Percentiles rank a stretch among this genome's conserved stretches.
phyloP scores from a whole-genome alignment of 2,329 filamentous ascomycete species.

The Hirsutella minnesotensis region DNA sequence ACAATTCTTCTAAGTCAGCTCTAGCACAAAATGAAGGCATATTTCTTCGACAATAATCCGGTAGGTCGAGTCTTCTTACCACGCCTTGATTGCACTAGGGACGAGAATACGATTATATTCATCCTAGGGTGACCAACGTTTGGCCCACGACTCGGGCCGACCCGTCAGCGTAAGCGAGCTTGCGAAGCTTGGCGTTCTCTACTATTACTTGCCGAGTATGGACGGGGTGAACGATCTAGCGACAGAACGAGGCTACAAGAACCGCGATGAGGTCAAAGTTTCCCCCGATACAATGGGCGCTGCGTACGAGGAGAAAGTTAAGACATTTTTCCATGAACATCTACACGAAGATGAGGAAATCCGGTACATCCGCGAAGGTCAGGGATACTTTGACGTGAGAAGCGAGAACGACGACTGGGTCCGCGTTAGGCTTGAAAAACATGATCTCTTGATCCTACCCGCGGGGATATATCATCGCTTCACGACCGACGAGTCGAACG shows the following conservation, averaged over 20 bases:
- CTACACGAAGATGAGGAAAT: constrained; percentile 98
- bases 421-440: constrained; percentile 69
- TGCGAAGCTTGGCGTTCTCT: constrained; percentile 64
- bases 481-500: constrained; percentile 84
- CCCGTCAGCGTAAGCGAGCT: constrained; percentile 55
- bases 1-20: no score
- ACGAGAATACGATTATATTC: neutral
- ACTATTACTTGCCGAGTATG: constrained; percentile 55
- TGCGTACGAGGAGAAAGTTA: constrained; percentile 86
- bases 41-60: no score
- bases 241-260: constrained; percentile 69
- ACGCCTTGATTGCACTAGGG: no score
- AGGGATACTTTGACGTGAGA: constrained; percentile 88
- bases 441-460: constrained; percentile 86
- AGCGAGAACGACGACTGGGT: constrained; percentile 80
- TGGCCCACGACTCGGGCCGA: constrained; percentile 75
- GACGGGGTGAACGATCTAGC: constrained; percentile 65
- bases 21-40: no score
- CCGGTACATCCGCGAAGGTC: constrained; percentile 78
- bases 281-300: constrained; percentile 77
- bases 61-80: no score
- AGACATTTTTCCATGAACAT: constrained; percentile 89
- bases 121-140: constrained; percentile 84
- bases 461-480: constrained; percentile 96
- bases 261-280: constrained; percentile 86